Evolutionary conservation across 805 yeast species (phyloP).

Genomic region (Grigorovia transvaalensis): DNA sequence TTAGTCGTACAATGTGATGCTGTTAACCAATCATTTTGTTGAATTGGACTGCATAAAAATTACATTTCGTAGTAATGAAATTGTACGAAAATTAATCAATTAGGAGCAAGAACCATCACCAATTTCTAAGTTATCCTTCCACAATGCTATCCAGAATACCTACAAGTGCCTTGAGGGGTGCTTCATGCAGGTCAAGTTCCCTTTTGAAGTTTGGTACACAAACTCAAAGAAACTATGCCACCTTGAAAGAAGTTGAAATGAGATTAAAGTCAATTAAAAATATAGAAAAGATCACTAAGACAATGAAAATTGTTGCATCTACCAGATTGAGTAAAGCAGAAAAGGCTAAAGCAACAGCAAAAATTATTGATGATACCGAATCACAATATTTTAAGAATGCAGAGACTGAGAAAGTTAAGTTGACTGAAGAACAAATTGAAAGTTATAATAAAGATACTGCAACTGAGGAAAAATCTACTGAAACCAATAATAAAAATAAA

Average conservation of each 20-base stretch:
- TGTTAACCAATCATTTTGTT: background rate
- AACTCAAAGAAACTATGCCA: slow-evolving; percentile 74
- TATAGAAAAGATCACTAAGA: slow-evolving; percentile 98
- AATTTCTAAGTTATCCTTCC: background rate
- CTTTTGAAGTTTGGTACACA: background rate
- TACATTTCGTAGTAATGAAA: too few relatives aligned
- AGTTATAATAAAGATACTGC: slow-evolving; percentile 27
- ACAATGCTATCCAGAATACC: background rate
- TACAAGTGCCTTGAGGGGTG: background rate
- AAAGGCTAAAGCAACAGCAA: slow-evolving; percentile 82
- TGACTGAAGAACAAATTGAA: slow-evolving; percentile 12
- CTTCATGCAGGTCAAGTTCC: background rate
- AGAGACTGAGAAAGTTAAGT: slow-evolving; percentile 52
- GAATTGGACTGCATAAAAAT: background rate
- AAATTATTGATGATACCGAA: slow-evolving; percentile 75
- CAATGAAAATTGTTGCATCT: slow-evolving; percentile 98
- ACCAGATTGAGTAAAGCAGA: slow-evolving; percentile 94
- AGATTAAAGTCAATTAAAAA: slow-evolving; percentile 97
- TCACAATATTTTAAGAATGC: slow-evolving; percentile 68
- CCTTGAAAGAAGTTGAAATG: slow-evolving; percentile 95
- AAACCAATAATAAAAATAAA: too few relatives aligned
- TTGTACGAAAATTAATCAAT: too few relatives aligned
- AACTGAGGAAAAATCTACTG: too few relatives aligned
- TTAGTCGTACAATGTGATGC: background rate
- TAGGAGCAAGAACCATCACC: too few relatives aligned